phyloP scores from a whole-genome alignment of 2,329 filamentous ascomycete species.

The Eutypa lata region DNA sequence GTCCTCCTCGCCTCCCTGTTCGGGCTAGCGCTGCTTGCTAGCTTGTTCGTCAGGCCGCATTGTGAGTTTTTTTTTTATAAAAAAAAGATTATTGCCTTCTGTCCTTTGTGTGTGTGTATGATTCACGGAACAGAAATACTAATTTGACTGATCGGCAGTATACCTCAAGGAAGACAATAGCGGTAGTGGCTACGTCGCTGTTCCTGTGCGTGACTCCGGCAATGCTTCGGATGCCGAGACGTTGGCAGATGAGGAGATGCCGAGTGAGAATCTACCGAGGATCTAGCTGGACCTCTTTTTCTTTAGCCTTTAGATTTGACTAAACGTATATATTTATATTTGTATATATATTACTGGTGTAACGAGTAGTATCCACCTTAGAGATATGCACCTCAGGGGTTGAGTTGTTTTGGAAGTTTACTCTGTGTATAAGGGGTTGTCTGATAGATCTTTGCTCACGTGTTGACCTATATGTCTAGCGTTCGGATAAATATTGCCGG shows the following conservation, averaged over 20 bases:
- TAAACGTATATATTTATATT: no score
- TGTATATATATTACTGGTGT: no score
- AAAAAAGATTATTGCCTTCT: not conserved
- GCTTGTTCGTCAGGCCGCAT: conserved; percentile 69
- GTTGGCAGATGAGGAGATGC: conserved; percentile 13
- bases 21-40: conserved; percentile 60
- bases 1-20: conserved; percentile 69
- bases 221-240: conserved; percentile 7
- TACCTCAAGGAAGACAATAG: conserved; percentile 21
- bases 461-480: no score
- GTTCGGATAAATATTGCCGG: no score
- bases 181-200: conserved; percentile 17
- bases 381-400: no score
- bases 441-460: no score
- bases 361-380: no score
- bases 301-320: no score
- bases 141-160: conserved; percentile 14
- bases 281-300: conserved; percentile 1
- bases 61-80: conserved; percentile 50
- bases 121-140: not conserved
- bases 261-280: conserved; percentile 17
- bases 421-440: no score
- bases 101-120: not conserved
- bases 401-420: no score
- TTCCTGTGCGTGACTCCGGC: conserved; percentile 15